Evolutionary conservation across 2,329 filamentous ascomycete genomes (phyloP).

Genomic region (Madurella fahalii): DNA sequence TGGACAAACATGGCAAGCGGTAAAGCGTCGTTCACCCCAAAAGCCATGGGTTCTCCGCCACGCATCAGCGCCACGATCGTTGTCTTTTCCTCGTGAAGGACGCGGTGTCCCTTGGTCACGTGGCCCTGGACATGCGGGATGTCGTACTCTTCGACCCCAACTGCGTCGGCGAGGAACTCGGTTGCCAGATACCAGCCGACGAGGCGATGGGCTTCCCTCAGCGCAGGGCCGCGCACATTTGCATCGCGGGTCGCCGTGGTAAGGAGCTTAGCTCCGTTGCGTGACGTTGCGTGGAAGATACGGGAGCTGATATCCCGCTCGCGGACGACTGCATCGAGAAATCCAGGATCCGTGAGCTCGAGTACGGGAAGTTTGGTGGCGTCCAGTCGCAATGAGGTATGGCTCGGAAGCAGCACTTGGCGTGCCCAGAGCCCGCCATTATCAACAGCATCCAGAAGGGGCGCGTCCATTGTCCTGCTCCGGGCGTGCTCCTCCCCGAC

Average conservation of each 20-base stretch:
- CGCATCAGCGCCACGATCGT: slow-evolving; percentile 59
- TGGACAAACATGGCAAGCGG: slow-evolving; percentile 50
- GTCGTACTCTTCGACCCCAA: slow-evolving; percentile 47
- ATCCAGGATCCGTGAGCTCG: slow-evolving; percentile 28
- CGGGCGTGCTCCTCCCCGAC: slow-evolving; percentile 44
- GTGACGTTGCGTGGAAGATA: slow-evolving; percentile 43
- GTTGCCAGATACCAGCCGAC: slow-evolving; percentile 52
- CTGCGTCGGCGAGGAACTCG: slow-evolving; percentile 40
- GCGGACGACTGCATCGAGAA: background rate
- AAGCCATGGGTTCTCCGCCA: slow-evolving; percentile 58
- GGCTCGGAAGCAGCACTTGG: slow-evolving; percentile 45
- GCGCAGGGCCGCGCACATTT: slow-evolving; percentile 37
- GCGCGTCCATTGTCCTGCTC: slow-evolving; percentile 50
- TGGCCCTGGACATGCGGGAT: slow-evolving; percentile 52
- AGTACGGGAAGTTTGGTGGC: slow-evolving; percentile 39
- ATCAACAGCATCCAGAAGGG: slow-evolving; percentile 41
- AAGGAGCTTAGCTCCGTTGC: slow-evolving; percentile 45
- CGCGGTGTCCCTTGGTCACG: slow-evolving; percentile 40
- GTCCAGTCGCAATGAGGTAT: slow-evolving; percentile 40
- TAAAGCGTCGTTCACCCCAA: slow-evolving; percentile 52
- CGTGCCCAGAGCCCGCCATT: slow-evolving; percentile 36
- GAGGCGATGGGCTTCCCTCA: slow-evolving; percentile 46
- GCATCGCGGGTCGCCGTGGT: slow-evolving; percentile 52
- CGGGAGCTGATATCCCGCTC: background rate
- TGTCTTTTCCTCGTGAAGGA: slow-evolving; percentile 46